A percentile compares a stretch with the other conserved stretches of the same genome.
Evolutionary conservation across 257 asterid genomes (phyloP).

Genomic region (Capsicum pubescens): DNA sequence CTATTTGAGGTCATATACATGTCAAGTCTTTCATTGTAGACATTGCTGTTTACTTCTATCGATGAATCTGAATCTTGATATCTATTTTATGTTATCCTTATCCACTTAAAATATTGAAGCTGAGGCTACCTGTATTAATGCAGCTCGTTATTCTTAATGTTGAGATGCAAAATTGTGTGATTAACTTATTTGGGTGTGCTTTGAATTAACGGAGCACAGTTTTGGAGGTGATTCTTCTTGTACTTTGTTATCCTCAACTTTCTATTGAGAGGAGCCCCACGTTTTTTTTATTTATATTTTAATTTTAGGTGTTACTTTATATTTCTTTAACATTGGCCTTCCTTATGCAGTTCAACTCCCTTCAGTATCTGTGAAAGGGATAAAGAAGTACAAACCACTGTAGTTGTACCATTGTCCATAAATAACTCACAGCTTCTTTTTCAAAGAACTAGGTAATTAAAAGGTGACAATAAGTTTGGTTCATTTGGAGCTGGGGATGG

Average conservation of each 20-base stretch:
- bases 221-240: constrained; percentile 17
- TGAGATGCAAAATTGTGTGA: constrained; percentile 3
- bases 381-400: constrained; percentile 71
- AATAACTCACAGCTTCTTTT: constrained; percentile 75
- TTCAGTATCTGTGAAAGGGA: constrained; percentile 69
- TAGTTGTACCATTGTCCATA: constrained; percentile 60
- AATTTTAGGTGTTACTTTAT: constrained; percentile 27
- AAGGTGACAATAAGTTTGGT: constrained; percentile 69
- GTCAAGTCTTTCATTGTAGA: neutral
- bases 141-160: neutral
- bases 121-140: constrained; percentile 5
- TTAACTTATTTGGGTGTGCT: neutral
- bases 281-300: constrained; percentile 5
- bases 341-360: constrained; percentile 68
- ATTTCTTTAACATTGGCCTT: constrained; percentile 9
- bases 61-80: neutral
- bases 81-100: neutral
- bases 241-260: constrained; percentile 8
- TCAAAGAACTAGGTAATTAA: constrained; percentile 86
- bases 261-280: constrained; percentile 18
- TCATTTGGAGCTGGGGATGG: constrained; percentile 69
- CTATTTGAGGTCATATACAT: constrained; percentile 9
- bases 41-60: neutral
- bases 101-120: constrained; percentile 19
- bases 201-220: neutral